Evolutionary conservation across 208 protist genomes (phyloP).

Genomic region (Trypanosoma boissoni): DNA sequence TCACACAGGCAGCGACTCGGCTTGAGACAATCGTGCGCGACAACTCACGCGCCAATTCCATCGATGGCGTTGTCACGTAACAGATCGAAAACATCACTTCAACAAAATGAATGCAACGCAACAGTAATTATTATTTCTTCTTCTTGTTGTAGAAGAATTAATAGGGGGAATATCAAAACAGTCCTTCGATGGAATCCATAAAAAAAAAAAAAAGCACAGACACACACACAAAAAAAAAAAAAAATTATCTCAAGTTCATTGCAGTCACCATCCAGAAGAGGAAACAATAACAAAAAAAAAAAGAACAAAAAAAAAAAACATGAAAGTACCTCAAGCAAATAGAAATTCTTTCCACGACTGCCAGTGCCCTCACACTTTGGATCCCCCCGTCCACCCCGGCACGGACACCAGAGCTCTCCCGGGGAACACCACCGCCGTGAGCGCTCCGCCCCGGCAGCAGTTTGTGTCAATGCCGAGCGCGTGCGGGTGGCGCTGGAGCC

Average conservation of each 20-base stretch:
- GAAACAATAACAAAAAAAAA: slow-evolving; percentile 2
- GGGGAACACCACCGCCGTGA: slow-evolving; percentile 60
- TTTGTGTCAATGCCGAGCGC: slow-evolving; percentile 73
- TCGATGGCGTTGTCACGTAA: slow-evolving; percentile 37
- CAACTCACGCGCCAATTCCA: slow-evolving; percentile 31
- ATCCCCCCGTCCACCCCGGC: slow-evolving; percentile 24
- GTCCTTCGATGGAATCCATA: background rate
- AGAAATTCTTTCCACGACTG: background rate
- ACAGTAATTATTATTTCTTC: slow-evolving; percentile 1
- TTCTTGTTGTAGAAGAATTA: background rate
- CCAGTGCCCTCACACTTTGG: slow-evolving; percentile 4
- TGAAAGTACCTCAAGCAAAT: background rate
- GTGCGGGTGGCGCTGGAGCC: slow-evolving; percentile 56
- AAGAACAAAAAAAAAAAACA: slow-evolving; percentile 6
- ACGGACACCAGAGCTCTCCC: slow-evolving; percentile 42
- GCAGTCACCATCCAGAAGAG: background rate
- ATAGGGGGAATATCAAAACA: too few relatives aligned
- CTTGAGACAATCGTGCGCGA: slow-evolving; percentile 21
- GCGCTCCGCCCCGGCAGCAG: slow-evolving; percentile 60
- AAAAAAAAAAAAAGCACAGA: slow-evolving; percentile 1
- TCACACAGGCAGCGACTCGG: slow-evolving; percentile 46
- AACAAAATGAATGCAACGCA: background rate
- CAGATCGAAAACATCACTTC: slow-evolving; percentile 33
- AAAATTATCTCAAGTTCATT: slow-evolving; percentile 7
- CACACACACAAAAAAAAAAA: slow-evolving; percentile 20